Evolutionary conservation across 257 asterid genomes (phyloP).

Genomic region (Penstemon newberryi): DNA sequence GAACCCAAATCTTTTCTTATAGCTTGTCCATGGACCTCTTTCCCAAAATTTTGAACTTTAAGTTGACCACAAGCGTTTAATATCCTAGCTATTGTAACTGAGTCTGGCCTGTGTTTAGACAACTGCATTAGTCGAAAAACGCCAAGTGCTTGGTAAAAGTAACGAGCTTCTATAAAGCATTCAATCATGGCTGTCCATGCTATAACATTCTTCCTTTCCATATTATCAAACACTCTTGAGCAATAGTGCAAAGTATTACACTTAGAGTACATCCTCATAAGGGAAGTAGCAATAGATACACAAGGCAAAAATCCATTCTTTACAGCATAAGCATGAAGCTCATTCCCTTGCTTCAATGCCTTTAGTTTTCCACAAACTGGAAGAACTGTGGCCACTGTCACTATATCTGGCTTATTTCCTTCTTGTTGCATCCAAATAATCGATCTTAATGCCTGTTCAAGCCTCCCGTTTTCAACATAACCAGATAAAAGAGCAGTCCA

Average conservation of each 20-base stretch:
- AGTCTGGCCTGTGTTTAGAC: conserved; percentile 84
- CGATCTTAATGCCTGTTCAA: conserved; percentile 80
- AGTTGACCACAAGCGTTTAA: conserved; percentile 57
- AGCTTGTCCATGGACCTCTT: conserved; percentile 74
- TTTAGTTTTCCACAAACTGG: conserved; percentile 81
- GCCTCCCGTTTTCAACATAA: conserved; percentile 66
- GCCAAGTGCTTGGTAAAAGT: conserved; percentile 53
- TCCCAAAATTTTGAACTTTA: conserved; percentile 52
- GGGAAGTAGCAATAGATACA: conserved; percentile 66
- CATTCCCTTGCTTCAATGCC: conserved; percentile 73
- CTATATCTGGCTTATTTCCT: conserved; percentile 82
- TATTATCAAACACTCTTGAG: conserved; percentile 49
- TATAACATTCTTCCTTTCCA: conserved; percentile 73
- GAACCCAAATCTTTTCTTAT: conserved; percentile 54
- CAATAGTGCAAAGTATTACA: conserved; percentile 58
- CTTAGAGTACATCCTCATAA: conserved; percentile 91
- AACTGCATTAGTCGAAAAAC: conserved; percentile 73
- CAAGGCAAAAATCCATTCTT: conserved; percentile 54
- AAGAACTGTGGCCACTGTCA: conserved; percentile 78
- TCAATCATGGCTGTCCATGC: conserved; percentile 96
- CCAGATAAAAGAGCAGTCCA: conserved; percentile 95
- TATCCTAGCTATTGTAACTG: conserved; percentile 69
- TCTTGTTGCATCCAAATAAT: conserved; percentile 95
- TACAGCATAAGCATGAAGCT: conserved; percentile 66
- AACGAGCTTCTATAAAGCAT: conserved; percentile 51